Percentiles rank a stretch among this genome's conserved stretches.
phyloP scores from a whole-genome alignment of 192 early-diverging fungal genomes.

The Gryganskiella cystojenkinii region DNA sequence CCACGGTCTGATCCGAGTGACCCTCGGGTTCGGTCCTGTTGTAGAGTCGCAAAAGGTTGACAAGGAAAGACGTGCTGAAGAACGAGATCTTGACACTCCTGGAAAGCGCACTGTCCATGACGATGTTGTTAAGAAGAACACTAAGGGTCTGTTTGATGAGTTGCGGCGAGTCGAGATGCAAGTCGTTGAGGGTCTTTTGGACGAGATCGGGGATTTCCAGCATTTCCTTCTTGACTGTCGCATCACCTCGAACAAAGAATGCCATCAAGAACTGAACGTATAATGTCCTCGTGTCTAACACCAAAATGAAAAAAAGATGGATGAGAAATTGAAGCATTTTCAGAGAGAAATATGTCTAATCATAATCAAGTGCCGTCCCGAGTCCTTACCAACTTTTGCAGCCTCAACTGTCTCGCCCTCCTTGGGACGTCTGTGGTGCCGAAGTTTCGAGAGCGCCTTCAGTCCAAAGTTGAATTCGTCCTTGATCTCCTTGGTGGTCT shows the following conservation, averaged over 20 bases:
- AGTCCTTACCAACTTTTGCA: slow-evolving; percentile 41
- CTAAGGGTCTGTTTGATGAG: slow-evolving; percentile 65
- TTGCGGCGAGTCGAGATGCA: slow-evolving; percentile 72
- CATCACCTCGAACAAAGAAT: slow-evolving; percentile 79
- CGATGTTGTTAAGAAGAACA: slow-evolving; percentile 65
- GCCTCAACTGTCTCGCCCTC: slow-evolving; percentile 50
- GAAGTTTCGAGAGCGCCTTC: slow-evolving; percentile 58
- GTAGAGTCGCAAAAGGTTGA: slow-evolving; percentile 72
- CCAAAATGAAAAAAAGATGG: not conserved
- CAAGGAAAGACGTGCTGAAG: slow-evolving; percentile 78
- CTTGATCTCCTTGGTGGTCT: slow-evolving; percentile 72
- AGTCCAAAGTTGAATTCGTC: slow-evolving; percentile 79
- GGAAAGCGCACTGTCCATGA: slow-evolving; percentile 71
- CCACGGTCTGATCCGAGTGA: slow-evolving; percentile 56
- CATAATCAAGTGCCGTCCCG: no score
- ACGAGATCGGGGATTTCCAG: slow-evolving; percentile 80
- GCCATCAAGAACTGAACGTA: slow-evolving; percentile 83
- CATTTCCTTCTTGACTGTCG: slow-evolving; percentile 72
- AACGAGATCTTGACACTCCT: slow-evolving; percentile 70
- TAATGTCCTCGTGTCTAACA: slow-evolving; percentile 73
- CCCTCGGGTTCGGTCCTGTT: slow-evolving; percentile 55
- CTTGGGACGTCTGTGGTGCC: slow-evolving; percentile 39
- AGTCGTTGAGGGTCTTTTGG: slow-evolving; percentile 73
- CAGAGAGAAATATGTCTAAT: slow-evolving; percentile 7
- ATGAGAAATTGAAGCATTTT: no score